These are phyloP conservation scores for Verticillium nubilum DNA, from an alignment of 2,329 filamentous ascomycete genomes.

Conservation along the genomic window DNA sequence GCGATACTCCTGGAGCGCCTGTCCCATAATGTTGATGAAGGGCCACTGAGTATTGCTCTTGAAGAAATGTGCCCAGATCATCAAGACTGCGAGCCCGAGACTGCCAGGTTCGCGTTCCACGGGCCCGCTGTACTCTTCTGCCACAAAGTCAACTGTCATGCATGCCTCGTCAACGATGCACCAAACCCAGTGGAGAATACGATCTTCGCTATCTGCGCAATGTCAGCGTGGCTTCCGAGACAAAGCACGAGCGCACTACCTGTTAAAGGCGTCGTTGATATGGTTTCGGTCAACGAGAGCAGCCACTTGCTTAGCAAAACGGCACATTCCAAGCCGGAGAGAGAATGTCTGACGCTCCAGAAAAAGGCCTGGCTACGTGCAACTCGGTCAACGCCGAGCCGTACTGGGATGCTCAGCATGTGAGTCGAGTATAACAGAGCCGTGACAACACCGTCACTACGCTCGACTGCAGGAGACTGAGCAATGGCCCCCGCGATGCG, in stretches of 20 bases:
- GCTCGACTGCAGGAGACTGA: constrained; percentile 32
- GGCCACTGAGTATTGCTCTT: constrained; percentile 41
- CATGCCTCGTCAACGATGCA: constrained; percentile 40
- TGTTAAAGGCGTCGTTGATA: constrained; percentile 16
- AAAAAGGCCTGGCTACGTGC: constrained; percentile 50
- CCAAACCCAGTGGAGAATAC: constrained; percentile 39
- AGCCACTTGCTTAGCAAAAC: constrained; percentile 48
- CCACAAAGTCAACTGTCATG: constrained; percentile 29
- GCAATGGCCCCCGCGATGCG: constrained; percentile 32
- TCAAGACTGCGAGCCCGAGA: constrained; percentile 32
- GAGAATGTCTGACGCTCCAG: constrained; percentile 51
- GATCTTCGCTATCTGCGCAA: constrained; percentile 31
- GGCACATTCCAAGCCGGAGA: constrained; percentile 49
- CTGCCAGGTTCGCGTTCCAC: constrained; percentile 18
- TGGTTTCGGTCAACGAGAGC: constrained; percentile 17
- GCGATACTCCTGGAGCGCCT: constrained; percentile 30
- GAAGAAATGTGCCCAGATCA: constrained; percentile 41
- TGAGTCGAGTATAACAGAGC: constrained; percentile 49
- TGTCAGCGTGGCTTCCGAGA: not conserved
- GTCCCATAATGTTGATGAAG: constrained; percentile 39
- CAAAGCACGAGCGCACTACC: constrained; percentile 15
- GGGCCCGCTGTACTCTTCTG: constrained; percentile 20
- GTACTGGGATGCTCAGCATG: constrained; percentile 48
- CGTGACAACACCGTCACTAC: constrained; percentile 40
- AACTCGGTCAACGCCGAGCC: constrained; percentile 48